Evolutionary conservation across 768 basidiomycete genomes (phyloP).

Genomic region (Paxillus rubicundulus): DNA sequence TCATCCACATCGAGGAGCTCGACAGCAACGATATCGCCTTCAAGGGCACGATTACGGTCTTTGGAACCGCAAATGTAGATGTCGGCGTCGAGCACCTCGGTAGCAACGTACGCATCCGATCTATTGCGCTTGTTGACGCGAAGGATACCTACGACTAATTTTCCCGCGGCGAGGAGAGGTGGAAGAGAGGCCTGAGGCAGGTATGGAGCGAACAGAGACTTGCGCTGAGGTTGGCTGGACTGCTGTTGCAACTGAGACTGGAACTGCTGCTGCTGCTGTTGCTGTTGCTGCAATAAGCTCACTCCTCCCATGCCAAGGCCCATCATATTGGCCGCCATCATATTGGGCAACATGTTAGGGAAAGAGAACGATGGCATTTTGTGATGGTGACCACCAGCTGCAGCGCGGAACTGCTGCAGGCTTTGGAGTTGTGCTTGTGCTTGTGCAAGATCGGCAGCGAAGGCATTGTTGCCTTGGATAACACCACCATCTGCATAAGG

Average conservation of each 20-base stretch:
- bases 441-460: slow-evolving; percentile 86
- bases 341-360: slow-evolving; percentile 96
- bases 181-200: slow-evolving; percentile 97
- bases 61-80: slow-evolving; percentile 99
- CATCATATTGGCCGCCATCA: slow-evolving; percentile 98
- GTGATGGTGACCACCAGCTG: slow-evolving; percentile 89
- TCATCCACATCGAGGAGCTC: slow-evolving; percentile 98
- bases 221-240: slow-evolving; percentile 89
- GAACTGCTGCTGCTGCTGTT: slow-evolving; percentile 70
- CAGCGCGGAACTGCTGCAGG: slow-evolving; percentile 94
- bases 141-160: slow-evolving; percentile 94
- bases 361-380: slow-evolving; percentile 98
- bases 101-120: slow-evolving; percentile 97
- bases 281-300: slow-evolving; percentile 88
- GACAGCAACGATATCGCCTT: slow-evolving; percentile 97
- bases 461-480: slow-evolving; percentile 57
- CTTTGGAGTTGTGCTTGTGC: slow-evolving; percentile 97
- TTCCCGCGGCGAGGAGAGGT: slow-evolving; percentile 93
- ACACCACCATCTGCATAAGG: slow-evolving; percentile 65
- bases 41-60: slow-evolving; percentile 96
- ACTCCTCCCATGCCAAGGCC: slow-evolving; percentile 79
- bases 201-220: slow-evolving; percentile 97
- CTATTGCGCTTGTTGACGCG: slow-evolving; percentile 98
- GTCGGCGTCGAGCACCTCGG: slow-evolving; percentile 96
- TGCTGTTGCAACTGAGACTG: slow-evolving; percentile 95